Conservation (phyloP, 305 asterid species). For the Caryopteris hybrid region DNA sequence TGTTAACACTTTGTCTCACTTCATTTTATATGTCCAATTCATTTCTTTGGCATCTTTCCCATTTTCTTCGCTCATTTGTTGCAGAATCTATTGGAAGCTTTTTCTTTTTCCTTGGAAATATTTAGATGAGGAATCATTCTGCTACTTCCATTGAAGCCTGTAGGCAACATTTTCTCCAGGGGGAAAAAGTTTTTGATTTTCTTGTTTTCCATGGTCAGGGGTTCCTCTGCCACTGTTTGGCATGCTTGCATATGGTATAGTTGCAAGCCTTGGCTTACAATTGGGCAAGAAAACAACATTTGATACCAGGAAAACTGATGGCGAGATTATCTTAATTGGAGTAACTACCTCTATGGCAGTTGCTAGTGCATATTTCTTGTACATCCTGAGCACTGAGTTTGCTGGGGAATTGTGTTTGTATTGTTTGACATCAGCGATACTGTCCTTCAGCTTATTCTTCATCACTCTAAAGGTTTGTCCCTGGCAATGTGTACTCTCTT, state of each 20-base stretch:
- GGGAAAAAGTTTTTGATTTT: constrained; percentile 7
- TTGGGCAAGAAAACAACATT: constrained; percentile 39
- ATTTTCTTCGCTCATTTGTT: background rate
- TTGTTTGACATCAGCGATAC: constrained; percentile 67
- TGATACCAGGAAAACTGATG: constrained; percentile 42
- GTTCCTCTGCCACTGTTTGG: constrained; percentile 86
- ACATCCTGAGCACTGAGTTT: constrained; percentile 71
- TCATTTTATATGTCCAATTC: constrained; percentile 9
- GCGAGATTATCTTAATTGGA: constrained; percentile 54
- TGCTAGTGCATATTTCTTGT: constrained; percentile 88
- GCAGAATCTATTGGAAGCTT: background rate
- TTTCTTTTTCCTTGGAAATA: background rate
- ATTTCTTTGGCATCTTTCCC: background rate
- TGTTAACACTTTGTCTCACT: background rate
- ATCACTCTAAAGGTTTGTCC: constrained; percentile 60
- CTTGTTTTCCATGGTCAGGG: constrained; percentile 48
- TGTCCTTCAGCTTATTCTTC: constrained; percentile 78
- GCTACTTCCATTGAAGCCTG: background rate
- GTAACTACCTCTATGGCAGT: constrained; percentile 85
- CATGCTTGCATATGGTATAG: constrained; percentile 83
- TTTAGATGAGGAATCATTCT: constrained; percentile 12
- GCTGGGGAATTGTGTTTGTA: constrained; percentile 72
- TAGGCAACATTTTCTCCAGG: constrained; percentile 15
- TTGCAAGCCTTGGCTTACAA: constrained; percentile 58
- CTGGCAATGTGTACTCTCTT: constrained; percentile 10